Base-by-base conservation (phyloP, 2,329 filamentous ascomycete genomes). In the Trichoderma sp. region DNA sequence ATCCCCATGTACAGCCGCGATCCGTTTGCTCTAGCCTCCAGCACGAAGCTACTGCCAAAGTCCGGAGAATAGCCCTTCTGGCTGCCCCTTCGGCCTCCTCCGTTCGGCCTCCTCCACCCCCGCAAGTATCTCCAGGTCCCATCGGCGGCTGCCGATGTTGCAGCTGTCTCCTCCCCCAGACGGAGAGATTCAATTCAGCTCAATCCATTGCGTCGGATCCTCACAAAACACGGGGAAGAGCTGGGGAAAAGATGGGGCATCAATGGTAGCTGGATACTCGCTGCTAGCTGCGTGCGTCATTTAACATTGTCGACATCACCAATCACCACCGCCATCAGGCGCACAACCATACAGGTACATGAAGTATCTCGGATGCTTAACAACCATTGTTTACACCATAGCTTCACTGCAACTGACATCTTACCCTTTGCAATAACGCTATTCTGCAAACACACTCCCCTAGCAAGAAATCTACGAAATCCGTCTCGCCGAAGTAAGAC, bases 71-170 rank as follows among this genome's bases (percentile, higher is more conserved):
- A 24, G 46, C 26, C 30, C 39, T 49, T 34, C 21, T 59, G 39
- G 39, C 39, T 43, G 39, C 34, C 56, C 39, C 34, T 58, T 66
- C 64, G 64, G 64, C 64, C 64, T 66, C 64, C 64, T 66, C 64
- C 64, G 64, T 59, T 39, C 64, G 39, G 52, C 54, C 21, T 66
- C 64, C 64, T 66, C 64, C 64, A 66, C 64, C 64, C 64, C 64
- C 64, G 64, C 64, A 66, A 34, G n/a, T n/a, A 66, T 59, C 64
- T 56, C 39, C 64, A 66, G 64, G 64, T 43, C 21, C 64, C 64
- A 51, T 66, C 64, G 64, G 64, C 64, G 64, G 52, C 64, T n/a
- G 21, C 64, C 64, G 64, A 66, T 66, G 43, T 49, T 30, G 58
- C 64, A 28, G 52, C 52, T 66, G 49, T 58, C 26, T 52, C 54